Conservation (phyloP, 495 filamentous ascomycete genomes). For the Penicillium salamii region DNA sequence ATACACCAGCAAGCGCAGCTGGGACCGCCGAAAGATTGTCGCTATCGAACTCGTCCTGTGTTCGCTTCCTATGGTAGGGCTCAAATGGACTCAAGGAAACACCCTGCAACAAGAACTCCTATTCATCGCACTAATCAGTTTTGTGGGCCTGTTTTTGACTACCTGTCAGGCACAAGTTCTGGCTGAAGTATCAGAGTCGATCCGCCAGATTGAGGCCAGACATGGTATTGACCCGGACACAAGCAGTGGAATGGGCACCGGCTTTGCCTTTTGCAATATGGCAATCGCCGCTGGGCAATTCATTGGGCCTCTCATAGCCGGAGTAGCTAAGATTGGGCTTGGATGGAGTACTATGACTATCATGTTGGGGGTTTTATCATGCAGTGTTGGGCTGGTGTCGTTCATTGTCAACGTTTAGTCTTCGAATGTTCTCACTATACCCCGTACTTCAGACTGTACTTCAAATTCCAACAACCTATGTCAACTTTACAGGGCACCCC, state of each 20-base stretch:
- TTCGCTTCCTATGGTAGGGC: background rate
- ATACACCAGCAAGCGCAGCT: background rate
- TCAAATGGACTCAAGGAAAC: background rate
- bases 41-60: conserved; percentile 3
- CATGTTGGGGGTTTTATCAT: background rate
- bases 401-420: background rate
- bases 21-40: conserved; percentile 1
- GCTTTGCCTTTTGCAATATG: conserved; percentile 9
- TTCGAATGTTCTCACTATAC: no score
- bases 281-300: conserved; percentile 7
- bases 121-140: background rate
- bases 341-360: conserved; percentile 6
- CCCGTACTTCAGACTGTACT: background rate
- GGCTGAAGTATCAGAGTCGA: conserved; percentile 4
- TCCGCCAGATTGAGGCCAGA: conserved; percentile 2
- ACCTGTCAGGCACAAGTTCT: conserved; percentile 6
- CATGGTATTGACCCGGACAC: background rate
- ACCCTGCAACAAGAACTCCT: background rate
- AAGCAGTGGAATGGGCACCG: conserved; percentile 4
- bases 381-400: background rate
- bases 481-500: no score
- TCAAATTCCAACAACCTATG: no score
- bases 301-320: background rate
- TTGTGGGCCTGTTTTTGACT: conserved; percentile 6
- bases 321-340: background rate